Percentiles rank a stretch among this genome's conserved stretches.
phyloP scores from a whole-genome alignment of 1,284 basidiomycete genomes.

The Peniophora sp. region DNA sequence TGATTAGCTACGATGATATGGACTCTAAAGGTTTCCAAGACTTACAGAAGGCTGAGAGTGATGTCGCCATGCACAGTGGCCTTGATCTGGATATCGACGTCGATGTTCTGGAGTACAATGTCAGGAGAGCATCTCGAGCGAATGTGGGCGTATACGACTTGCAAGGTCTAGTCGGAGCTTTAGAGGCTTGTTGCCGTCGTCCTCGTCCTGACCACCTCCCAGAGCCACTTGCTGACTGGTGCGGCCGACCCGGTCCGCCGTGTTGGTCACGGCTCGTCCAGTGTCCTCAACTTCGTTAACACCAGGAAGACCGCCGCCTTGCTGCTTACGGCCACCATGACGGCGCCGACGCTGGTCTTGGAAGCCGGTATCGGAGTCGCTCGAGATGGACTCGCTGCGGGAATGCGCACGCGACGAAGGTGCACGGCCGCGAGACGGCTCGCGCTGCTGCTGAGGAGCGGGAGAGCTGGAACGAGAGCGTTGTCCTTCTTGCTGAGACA shows the following conservation, averaged over 20 bases:
- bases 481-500: neutral
- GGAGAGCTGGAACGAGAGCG: neutral
- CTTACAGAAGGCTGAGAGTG: neutral
- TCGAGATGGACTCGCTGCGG: neutral
- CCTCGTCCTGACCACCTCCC: neutral
- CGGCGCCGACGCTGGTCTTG: neutral
- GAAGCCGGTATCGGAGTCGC: neutral
- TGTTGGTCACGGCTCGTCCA: neutral
- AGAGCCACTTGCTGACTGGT: neutral
- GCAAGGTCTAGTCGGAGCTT: neutral
- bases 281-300: neutral
- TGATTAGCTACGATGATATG: neutral
- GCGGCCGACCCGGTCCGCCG: neutral
- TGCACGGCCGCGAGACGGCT: neutral
- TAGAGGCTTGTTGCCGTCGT: neutral
- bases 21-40: neutral
- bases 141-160: too few relatives aligned
- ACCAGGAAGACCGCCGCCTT: neutral
- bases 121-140: too few relatives aligned
- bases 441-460: neutral
- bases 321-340: neutral
- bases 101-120: neutral
- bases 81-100: neutral
- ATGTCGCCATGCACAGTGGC: neutral
- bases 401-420: neutral